Conservation (phyloP, 257 asterid species). For the Solanum chmielewskii region DNA sequence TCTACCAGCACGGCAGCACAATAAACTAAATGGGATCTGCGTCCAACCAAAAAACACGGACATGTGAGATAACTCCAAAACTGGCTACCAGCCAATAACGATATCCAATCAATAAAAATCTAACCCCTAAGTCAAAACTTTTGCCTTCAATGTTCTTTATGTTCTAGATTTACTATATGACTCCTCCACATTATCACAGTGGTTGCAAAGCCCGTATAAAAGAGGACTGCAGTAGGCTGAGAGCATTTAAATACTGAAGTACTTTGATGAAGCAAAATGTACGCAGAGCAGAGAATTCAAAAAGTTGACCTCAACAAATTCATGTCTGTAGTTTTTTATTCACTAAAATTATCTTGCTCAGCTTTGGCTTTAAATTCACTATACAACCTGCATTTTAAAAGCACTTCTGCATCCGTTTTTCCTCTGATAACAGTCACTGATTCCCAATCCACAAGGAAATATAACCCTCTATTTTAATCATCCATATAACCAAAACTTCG, state of each 20-base stretch:
- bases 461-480: neutral
- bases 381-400: neutral
- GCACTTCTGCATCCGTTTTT: neutral
- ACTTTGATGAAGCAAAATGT: neutral
- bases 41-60: neutral
- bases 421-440: neutral
- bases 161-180: neutral
- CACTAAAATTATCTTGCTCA: neutral
- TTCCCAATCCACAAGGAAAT: neutral
- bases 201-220: neutral
- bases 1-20: neutral
- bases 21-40: neutral
- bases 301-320: neutral
- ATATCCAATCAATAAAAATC: neutral
- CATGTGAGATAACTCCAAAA: neutral
- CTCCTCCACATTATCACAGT: neutral
- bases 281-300: neutral
- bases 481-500: neutral
- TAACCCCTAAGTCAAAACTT: neutral
- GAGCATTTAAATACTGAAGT: neutral
- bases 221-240: neutral
- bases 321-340: neutral
- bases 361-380: neutral
- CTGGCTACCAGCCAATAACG: neutral
- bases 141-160: neutral